Evolutionary conservation across 306 rosid genomes (phyloP).

Genomic region (Begonia masoniana): DNA sequence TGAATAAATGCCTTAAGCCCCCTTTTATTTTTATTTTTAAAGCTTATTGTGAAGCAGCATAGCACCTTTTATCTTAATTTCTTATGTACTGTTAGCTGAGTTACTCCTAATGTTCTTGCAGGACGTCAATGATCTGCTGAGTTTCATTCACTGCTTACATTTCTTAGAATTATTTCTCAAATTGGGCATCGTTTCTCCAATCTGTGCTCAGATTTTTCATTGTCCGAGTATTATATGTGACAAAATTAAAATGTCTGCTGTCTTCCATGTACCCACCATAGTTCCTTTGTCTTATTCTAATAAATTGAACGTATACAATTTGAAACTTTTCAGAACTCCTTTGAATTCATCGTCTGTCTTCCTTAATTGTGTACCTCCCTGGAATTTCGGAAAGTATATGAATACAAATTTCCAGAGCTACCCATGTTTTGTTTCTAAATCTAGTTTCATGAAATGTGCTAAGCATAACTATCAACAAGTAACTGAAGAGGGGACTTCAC

Average conservation of each 20-base stretch:
- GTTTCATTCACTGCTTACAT: not conserved
- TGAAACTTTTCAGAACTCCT: constrained; percentile 14
- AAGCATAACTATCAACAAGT: constrained; percentile 19
- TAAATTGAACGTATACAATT: constrained; percentile 12
- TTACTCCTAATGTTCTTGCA: too few relatives aligned
- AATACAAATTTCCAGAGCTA: constrained; percentile 9
- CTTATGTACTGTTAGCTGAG: too few relatives aligned
- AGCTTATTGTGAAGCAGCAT: too few relatives aligned
- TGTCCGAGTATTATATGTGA: not conserved
- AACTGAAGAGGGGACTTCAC: constrained; percentile 16
- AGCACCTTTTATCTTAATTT: too few relatives aligned
- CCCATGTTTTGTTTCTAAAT: constrained; percentile 9
- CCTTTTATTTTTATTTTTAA: too few relatives aligned
- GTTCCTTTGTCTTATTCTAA: constrained; percentile 23
- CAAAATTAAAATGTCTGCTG: constrained; percentile 39
- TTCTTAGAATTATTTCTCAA: not conserved
- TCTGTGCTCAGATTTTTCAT: too few relatives aligned
- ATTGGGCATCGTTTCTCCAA: too few relatives aligned
- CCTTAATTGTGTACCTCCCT: constrained; percentile 8
- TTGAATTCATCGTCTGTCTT: constrained; percentile 16
- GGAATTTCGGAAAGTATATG: constrained; percentile 7
- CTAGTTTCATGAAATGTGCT: constrained; percentile 21
- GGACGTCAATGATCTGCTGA: too few relatives aligned
- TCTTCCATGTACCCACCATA: constrained; percentile 26
- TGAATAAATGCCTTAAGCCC: too few relatives aligned